Conservation (phyloP, 768 basidiomycete genomes). For the Mycena polygramma region DNA sequence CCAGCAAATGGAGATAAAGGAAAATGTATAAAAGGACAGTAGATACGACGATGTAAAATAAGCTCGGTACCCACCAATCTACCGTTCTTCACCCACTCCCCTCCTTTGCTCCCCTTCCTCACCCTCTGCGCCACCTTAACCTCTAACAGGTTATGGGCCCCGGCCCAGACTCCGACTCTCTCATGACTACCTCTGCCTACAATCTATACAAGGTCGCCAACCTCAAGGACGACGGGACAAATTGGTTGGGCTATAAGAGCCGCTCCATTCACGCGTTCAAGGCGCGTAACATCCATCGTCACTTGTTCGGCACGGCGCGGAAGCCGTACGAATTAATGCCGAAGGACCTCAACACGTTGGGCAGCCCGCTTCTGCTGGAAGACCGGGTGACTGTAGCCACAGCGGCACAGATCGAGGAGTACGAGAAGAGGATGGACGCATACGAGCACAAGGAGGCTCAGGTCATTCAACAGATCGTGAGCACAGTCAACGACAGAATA, state of each 20-base stretch:
- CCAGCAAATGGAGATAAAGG: too few species aligned
- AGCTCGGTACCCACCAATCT: too few species aligned
- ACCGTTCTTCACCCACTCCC: too few species aligned
- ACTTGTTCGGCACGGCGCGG: background rate
- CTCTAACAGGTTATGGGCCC: constrained; percentile 13
- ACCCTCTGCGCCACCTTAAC: too few species aligned
- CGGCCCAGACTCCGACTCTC: background rate
- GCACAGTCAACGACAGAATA: background rate
- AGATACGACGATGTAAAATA: too few species aligned
- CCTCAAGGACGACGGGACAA: background rate
- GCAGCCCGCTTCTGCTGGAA: background rate
- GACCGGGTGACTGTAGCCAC: background rate
- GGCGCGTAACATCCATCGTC: background rate
- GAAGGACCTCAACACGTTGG: background rate
- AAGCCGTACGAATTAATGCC: background rate
- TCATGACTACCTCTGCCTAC: background rate
- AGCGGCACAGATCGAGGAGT: background rate
- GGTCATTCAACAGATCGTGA: too few species aligned
- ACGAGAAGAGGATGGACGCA: background rate
- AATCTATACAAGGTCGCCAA: background rate
- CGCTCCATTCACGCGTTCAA: background rate
- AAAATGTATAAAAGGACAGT: too few species aligned
- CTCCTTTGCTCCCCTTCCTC: too few species aligned
- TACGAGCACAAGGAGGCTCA: too few species aligned
- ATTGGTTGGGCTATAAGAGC: constrained; percentile 1